phyloP scores from a whole-genome alignment of 352 stramenopile genomes.

The Globisporangium cylindrosporum region DNA sequence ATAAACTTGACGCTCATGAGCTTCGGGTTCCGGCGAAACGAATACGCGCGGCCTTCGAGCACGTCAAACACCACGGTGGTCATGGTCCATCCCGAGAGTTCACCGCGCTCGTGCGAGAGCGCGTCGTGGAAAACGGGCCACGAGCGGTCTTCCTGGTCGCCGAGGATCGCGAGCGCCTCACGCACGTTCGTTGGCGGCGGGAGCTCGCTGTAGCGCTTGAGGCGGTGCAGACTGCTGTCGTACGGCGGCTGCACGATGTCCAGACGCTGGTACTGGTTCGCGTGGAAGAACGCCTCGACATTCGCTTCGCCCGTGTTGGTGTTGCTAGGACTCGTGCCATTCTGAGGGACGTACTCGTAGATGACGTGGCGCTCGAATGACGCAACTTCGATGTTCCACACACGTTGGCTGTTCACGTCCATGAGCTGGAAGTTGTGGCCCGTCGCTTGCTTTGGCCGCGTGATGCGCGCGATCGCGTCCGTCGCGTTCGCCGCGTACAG shows the following conservation, averaged over 20 bases:
- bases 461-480: conserved; percentile 59
- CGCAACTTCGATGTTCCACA: conserved; percentile 73
- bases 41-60: conserved; percentile 33
- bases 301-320: conserved; percentile 8
- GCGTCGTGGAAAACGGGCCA: conserved; percentile 69
- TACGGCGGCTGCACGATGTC: conserved; percentile 56
- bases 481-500: conserved; percentile 35
- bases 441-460: conserved; percentile 41
- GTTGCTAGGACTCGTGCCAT: neutral
- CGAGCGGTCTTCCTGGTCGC: conserved; percentile 53
- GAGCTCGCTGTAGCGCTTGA: conserved; percentile 58
- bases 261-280: conserved; percentile 76
- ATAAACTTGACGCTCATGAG: conserved; percentile 30
- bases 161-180: conserved; percentile 53
- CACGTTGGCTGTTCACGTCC: conserved; percentile 36
- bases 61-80: conserved; percentile 70
- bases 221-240: conserved; percentile 62
- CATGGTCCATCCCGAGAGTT: conserved; percentile 71
- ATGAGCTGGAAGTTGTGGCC: conserved; percentile 83
- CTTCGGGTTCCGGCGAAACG: conserved; percentile 47
- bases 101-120: conserved; percentile 48
- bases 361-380: conserved; percentile 52
- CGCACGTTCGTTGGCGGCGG: conserved; percentile 33
- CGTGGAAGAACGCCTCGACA: conserved; percentile 56
- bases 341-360: conserved; percentile 30